Conservation (phyloP, 2,329 filamentous ascomycete genomes). For the Fulvia fulva region DNA sequence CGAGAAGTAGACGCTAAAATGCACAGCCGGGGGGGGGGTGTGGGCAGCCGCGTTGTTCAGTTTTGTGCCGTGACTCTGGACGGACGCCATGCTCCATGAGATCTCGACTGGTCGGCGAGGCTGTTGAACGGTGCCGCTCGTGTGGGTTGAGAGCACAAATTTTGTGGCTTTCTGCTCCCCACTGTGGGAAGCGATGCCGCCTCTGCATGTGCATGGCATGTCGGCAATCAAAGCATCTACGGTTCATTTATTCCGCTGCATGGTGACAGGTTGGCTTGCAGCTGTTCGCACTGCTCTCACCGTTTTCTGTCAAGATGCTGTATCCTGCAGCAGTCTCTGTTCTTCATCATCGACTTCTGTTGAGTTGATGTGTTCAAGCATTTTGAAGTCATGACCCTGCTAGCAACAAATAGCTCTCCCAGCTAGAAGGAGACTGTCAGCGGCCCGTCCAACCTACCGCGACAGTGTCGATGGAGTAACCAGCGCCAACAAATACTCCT, state of each 20-base stretch:
- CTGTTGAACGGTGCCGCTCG: slow-evolving; percentile 3
- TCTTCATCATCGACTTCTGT: neutral
- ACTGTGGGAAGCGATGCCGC: slow-evolving; percentile 3
- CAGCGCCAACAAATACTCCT: slow-evolving; percentile 8
- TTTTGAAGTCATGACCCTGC: slow-evolving; percentile 1
- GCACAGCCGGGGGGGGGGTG: neutral
- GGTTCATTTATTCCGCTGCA: neutral
- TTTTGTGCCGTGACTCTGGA: neutral
- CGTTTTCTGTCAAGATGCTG: neutral
- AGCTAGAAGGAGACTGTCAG: slow-evolving; percentile 17
- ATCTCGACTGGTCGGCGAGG: slow-evolving; percentile 1
- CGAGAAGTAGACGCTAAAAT: neutral
- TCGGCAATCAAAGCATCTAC: slow-evolving; percentile 6
- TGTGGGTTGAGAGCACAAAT: slow-evolving; percentile 4
- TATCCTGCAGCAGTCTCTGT: neutral
- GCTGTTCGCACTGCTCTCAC: neutral
- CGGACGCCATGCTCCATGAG: neutral
- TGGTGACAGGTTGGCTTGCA: slow-evolving; percentile 7
- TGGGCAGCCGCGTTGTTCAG: neutral
- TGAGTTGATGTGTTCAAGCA: slow-evolving; percentile 11
- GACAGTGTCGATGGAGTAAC: slow-evolving; percentile 11
- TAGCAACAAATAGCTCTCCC: slow-evolving; percentile 17
- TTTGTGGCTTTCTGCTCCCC: slow-evolving; percentile 7
- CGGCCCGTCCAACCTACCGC: slow-evolving; percentile 20
- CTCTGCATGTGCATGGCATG: slow-evolving; percentile 7